Conservation (phyloP, 129 eudicot species). For the carrot (Daucus carota) region DH1_v3.0 NC_030389.2:32035501-32036000, state of each 20-base stretch:
- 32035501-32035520: neutral
- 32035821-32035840: conserved; percentile 33
- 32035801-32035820: conserved; percentile 31
- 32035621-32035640: neutral
- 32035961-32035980: conserved; percentile 31
- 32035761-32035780: too few relatives aligned
- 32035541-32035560: conserved; percentile 35
- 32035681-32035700: conserved; percentile 24
- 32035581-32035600: conserved; percentile 1
- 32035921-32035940: conserved; percentile 32
- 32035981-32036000: conserved; percentile 34
- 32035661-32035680: conserved; percentile 34
- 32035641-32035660: neutral
- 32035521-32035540: neutral
- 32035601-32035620: conserved; percentile 26
- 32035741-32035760: too few relatives aligned
- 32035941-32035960: conserved; percentile 39
- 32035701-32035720: conserved; percentile 26
- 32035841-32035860: conserved; percentile 41
- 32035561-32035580: conserved; percentile 43
- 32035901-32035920: conserved; percentile 39
- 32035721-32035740: conserved; percentile 19
- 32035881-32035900: conserved; percentile 31
- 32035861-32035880: conserved; percentile 33
- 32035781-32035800: too few relatives aligned